A percentile compares a stretch with the other conserved stretches of the same genome.
These are phyloP conservation scores for Trichosporon asahii DNA, from an alignment of 1,284 basidiomycete species.

Conservation along the genomic window DNA sequence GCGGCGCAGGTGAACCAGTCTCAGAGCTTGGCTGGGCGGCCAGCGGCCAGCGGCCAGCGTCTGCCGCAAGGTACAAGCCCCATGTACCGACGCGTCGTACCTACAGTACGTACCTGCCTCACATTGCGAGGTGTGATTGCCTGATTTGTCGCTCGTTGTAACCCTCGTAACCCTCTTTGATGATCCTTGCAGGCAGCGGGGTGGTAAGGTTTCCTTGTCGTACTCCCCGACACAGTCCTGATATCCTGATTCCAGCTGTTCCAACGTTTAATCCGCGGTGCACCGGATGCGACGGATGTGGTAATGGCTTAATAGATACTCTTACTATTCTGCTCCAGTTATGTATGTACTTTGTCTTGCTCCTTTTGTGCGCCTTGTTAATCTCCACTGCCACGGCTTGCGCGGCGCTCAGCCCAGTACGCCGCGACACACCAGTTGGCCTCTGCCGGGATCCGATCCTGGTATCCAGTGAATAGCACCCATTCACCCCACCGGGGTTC, in stretches of 20 bases:
- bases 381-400: no score
- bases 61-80: not conserved
- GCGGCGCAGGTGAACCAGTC: not conserved
- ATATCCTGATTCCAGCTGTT: constrained; percentile 8
- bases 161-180: no score
- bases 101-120: not conserved
- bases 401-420: no score
- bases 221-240: not conserved
- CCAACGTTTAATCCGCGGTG: not conserved
- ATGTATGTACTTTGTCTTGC: no score
- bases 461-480: not conserved
- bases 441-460: not conserved
- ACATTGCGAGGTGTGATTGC: not conserved
- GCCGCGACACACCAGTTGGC: not conserved
- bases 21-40: not conserved
- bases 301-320: no score
- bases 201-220: no score
- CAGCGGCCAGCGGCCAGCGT: no score
- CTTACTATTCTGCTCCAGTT: no score
- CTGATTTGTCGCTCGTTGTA: not conserved
- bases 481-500: not conserved
- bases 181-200: no score
- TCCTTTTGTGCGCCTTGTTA: no score
- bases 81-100: constrained; percentile 4
- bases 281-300: not conserved